Base-by-base conservation (phyloP, 306 rosid species). In the Vigna radiata region DNA sequence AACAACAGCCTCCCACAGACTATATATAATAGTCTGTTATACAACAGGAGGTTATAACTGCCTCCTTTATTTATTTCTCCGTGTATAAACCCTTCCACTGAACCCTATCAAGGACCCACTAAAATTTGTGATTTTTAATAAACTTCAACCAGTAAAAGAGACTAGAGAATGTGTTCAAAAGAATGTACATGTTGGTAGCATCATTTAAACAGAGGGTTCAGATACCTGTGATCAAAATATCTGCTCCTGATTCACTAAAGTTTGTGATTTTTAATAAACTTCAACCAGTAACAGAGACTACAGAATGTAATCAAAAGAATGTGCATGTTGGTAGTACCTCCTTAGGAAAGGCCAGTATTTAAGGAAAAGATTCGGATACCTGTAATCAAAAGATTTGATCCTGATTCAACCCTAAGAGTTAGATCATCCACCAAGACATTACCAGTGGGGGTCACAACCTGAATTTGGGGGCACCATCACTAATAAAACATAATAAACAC, bases 401-500 rank as follows among this genome's bases (percentile, higher is more conserved):
- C 99, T 60, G 93, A 72, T 53, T 91, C 93, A 77, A 96, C 93
- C 88, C 82, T 88, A 65, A 96, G 94, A 48, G 87, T 88, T 91
- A 96, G 84, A 75, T 89, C 78, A 83, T 91, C 97, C 86, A 96
- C 99, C 92, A 96, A 89, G 82, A 91, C 91, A 83, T 96, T 92
- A 71, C 89, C 91, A 56, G 98, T 89, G 44, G 99, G 99, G 9
- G 99, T 92, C 71, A 96, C 98, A 72, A 96, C 98, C 99, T 96
- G 93, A 41, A 77, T 60, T 80, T 48, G 43, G 68, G 68, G 17
- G 83, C 48, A 82, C 52, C 61, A 39, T 55, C 73, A 79, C 50
- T 29, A 66, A 87, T 48, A 85, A 72, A 84, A 78, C 60, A 81
- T 44, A 13, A 64, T 18, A 79, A 47, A 64, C 68, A 46, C 70